phyloP scores from a whole-genome alignment of 2,329 filamentous ascomycete species.

The Paramyrothecium roridum region DNA sequence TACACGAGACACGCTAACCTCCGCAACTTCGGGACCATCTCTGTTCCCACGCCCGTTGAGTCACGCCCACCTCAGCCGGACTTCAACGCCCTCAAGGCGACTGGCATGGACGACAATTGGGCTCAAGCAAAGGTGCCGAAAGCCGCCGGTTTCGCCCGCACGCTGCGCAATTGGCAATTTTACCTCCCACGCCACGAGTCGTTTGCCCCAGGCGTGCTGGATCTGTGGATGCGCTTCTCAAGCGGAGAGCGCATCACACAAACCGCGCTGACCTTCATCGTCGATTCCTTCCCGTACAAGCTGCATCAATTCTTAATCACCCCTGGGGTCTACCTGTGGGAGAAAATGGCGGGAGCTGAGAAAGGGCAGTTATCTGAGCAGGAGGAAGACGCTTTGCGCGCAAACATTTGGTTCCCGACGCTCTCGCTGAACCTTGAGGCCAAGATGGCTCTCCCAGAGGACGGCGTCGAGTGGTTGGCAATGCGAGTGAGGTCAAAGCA shows the following conservation, averaged over 20 bases:
- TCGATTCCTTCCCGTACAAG: slow-evolving; percentile 56
- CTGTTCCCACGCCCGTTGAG: slow-evolving; percentile 17
- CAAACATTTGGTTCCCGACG: slow-evolving; percentile 70
- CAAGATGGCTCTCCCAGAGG: slow-evolving; percentile 66
- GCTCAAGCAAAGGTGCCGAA: slow-evolving; percentile 6
- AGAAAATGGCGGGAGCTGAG: neutral
- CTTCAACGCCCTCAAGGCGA: slow-evolving; percentile 7
- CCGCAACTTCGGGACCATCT: slow-evolving; percentile 21
- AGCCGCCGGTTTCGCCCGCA: slow-evolving; percentile 18
- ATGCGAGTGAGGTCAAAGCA: slow-evolving; percentile 62
- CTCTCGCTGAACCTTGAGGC: slow-evolving; percentile 72
- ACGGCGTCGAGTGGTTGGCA: slow-evolving; percentile 71
- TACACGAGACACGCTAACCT: slow-evolving; percentile 35
- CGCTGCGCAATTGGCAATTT: slow-evolving; percentile 23
- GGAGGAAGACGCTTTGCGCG: neutral
- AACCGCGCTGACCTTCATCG: slow-evolving; percentile 60
- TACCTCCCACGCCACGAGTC: slow-evolving; percentile 19
- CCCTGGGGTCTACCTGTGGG: neutral
- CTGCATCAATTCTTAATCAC: neutral
- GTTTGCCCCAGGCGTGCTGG: slow-evolving; percentile 10
- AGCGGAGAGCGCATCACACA: slow-evolving; percentile 62
- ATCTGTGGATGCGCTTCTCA: slow-evolving; percentile 59
- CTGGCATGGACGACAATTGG: slow-evolving; percentile 11
- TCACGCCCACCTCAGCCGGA: slow-evolving; percentile 11
- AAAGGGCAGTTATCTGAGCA: neutral